Base-by-base conservation (phyloP, 129 eudicot genomes). In the Cynara cardunculus region DNA sequence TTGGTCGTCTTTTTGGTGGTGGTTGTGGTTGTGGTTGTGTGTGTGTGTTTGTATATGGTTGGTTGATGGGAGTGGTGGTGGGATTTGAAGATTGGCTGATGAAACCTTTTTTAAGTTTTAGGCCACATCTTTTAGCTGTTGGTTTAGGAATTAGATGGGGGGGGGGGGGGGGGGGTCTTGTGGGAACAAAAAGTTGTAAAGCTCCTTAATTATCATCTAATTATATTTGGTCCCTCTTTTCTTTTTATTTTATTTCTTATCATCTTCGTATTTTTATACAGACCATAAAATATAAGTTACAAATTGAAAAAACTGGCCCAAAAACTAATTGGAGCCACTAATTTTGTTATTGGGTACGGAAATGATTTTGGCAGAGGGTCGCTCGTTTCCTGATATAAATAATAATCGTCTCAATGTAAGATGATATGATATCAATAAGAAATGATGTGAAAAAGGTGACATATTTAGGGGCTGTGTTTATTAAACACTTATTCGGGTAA, bases 1-100 rank as follows among this genome's bases (percentile, higher is more conserved):
- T 65, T 12, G 18, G 53, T 81, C 16, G 41, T 83, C 37, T 79
- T 61, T 82, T 53, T 35, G 77, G n/a, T n/a, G n/a, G n/a, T n/a
- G 77, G 81, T 77, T 78, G 27, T 25, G 62, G 67, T 19, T 25
- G 81, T 76, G 82, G 81, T 9, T 12, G 78, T 14, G 62, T 31
- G 62, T 14, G 2, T 13, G 41, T 71, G 82, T 77, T 64, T 83
- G 82, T 71, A 83, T 83, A 77, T 77, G 62, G 82, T 61, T 77
- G 62, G 82, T 61, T 83, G 72, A 16, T 5, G 8, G 73, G 80
- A 62, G 59, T 7, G 68, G 78, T 13, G 68, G 59, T 10, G 46
- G 68, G 85, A 44, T 75, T 37, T 62, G 62, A 62, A 71, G 11
- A 83, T 34, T 30, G 49, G 37, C 78, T 53, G 62, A 53, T 14